These are phyloP conservation scores for Candida ficus DNA, from an alignment of 805 yeast genomes.

Conservation along the genomic window DNA sequence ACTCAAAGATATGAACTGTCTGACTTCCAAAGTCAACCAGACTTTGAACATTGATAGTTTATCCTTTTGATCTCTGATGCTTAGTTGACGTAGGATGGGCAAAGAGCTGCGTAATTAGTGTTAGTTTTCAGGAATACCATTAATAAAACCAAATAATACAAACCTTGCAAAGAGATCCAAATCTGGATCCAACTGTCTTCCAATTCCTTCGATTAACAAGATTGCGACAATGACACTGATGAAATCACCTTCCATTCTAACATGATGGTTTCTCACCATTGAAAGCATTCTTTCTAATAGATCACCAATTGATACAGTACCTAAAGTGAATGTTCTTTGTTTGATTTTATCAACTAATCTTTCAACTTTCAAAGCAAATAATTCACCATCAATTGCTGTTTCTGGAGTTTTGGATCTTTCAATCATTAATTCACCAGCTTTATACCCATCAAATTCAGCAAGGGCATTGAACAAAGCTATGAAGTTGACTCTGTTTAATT, in stretches of 20 bases:
- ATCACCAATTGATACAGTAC: slow-evolving; percentile 89
- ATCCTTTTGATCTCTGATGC: slow-evolving; percentile 61
- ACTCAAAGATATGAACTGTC: slow-evolving; percentile 81
- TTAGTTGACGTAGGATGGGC: slow-evolving; percentile 59
- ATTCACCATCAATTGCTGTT: slow-evolving; percentile 76
- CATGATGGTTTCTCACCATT: slow-evolving; percentile 94
- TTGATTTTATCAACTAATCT: slow-evolving; percentile 75
- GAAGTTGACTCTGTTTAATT: slow-evolving; percentile 73
- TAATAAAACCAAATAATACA: slow-evolving; percentile 45
- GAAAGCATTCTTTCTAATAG: slow-evolving; percentile 77
- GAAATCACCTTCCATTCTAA: slow-evolving; percentile 96
- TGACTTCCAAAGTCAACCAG: slow-evolving; percentile 85
- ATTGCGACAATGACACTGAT: slow-evolving; percentile 94
- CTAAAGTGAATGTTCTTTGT: slow-evolving; percentile 85
- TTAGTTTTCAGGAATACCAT: slow-evolving; percentile 30
- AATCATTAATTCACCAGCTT: slow-evolving; percentile 93
- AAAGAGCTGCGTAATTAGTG: slow-evolving; percentile 17
- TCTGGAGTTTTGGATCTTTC: slow-evolving; percentile 94
- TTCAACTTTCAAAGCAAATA: slow-evolving; percentile 85
- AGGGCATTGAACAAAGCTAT: slow-evolving; percentile 84
- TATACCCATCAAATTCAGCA: slow-evolving; percentile 88
- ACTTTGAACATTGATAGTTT: slow-evolving; percentile 80
- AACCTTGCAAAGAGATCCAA: slow-evolving; percentile 94
- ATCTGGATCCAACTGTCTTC: slow-evolving; percentile 89
- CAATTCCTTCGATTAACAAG: slow-evolving; percentile 86